Evolutionary conservation across 192 early-diverging fungal species (phyloP).

Genomic region (Allomyces arbusculus): DNA sequence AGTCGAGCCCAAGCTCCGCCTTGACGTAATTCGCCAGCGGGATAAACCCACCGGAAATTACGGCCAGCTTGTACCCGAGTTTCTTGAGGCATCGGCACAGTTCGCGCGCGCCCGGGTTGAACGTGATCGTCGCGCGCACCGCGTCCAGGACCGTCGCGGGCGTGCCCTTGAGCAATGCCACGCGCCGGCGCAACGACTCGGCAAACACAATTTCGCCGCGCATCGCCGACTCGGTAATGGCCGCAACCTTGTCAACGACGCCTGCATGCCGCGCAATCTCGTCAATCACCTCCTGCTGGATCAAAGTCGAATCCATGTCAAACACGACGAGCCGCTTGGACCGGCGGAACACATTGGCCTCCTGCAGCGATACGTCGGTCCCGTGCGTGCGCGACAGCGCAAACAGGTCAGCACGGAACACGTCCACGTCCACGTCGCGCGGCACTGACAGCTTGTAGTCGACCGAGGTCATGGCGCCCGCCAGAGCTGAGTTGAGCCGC

Average conservation of each 20-base stretch:
- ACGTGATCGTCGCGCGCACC: constrained; percentile 52
- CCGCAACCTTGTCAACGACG: constrained; percentile 74
- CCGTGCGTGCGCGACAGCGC: constrained; percentile 44
- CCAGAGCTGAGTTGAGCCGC: constrained; percentile 38
- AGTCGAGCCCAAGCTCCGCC: constrained; percentile 72
- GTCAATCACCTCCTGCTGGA: constrained; percentile 98
- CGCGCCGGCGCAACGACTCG: constrained; percentile 71
- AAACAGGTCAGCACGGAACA: constrained; percentile 47
- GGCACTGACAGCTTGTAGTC: constrained; percentile 76
- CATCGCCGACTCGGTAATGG: constrained; percentile 90
- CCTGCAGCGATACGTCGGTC: constrained; percentile 72
- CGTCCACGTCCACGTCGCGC: constrained; percentile 33
- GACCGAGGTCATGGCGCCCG: constrained; percentile 22
- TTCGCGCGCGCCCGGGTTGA: constrained; percentile 78
- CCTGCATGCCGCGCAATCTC: constrained; percentile 86
- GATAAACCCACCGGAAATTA: constrained; percentile 90
- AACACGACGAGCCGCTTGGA: constrained; percentile 91
- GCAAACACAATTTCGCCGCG: constrained; percentile 96
- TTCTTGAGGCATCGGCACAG: constrained; percentile 74
- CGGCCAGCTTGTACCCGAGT: constrained; percentile 85
- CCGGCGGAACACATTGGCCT: constrained; percentile 63
- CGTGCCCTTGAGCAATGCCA: constrained; percentile 69
- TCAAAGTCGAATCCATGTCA: constrained; percentile 98
- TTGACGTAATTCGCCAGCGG: constrained; percentile 86
- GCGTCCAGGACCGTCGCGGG: constrained; percentile 57